These are phyloP conservation scores for Kwoniella sp. DNA, from an alignment of 768 basidiomycete species.

Conservation along the genomic window DNA sequence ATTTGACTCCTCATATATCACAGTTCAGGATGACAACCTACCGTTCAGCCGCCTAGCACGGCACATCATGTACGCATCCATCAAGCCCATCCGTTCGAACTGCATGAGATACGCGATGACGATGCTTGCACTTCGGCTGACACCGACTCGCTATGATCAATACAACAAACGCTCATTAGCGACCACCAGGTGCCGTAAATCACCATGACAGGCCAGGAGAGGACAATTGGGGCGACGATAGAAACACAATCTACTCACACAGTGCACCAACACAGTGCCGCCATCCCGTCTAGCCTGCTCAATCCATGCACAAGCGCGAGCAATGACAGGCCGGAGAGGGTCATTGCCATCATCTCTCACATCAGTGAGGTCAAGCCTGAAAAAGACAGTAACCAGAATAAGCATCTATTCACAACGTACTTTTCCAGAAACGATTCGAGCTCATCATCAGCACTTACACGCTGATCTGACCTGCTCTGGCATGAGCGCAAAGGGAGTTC, in stretches of 20 bases:
- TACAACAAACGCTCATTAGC: conserved; percentile 4
- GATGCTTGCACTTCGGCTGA: conserved; percentile 89
- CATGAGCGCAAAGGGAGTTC: conserved; percentile 55
- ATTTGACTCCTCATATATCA: not conserved
- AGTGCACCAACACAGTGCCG: conserved; percentile 91
- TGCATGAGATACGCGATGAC: conserved; percentile 98
- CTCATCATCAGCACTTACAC: conserved; percentile 23
- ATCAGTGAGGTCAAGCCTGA: conserved; percentile 50
- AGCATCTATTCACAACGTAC: not conserved
- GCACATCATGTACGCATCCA: conserved; percentile 91
- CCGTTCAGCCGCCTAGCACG: conserved; percentile 79
- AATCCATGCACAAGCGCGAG: conserved; percentile 90
- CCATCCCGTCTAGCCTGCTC: conserved; percentile 78
- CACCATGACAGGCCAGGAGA: no score
- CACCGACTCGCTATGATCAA: conserved; percentile 74
- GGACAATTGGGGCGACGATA: no score
- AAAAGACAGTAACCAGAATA: not conserved
- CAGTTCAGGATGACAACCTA: conserved; percentile 28
- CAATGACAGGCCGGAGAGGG: conserved; percentile 83
- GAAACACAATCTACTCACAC: conserved; percentile 60
- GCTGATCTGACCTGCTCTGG: conserved; percentile 31
- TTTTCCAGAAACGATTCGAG: no score
- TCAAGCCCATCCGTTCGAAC: conserved; percentile 76
- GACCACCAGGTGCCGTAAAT: no score
- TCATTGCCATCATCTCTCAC: conserved; percentile 97